These are phyloP conservation scores for Irpex lacteus DNA, from an alignment of 1,284 basidiomycete genomes.

Conservation along the genomic window DNA sequence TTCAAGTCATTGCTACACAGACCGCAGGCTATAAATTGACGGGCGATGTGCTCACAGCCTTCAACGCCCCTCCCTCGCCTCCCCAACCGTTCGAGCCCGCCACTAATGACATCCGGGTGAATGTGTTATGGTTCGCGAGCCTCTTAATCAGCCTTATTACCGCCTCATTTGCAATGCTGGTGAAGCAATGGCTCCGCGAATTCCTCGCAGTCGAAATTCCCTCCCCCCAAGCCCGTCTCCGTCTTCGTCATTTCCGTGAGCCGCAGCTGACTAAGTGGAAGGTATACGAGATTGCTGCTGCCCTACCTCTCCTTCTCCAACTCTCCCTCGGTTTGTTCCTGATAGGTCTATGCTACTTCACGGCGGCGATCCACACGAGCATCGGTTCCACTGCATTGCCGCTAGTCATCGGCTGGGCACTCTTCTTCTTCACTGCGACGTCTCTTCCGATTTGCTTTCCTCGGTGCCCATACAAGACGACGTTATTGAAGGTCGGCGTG, in stretches of 20 bases:
- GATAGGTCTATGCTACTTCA: conserved; percentile 6
- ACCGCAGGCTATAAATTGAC: neutral
- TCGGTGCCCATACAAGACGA: conserved; percentile 3
- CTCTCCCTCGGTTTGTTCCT: conserved; percentile 4
- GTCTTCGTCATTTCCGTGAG: neutral
- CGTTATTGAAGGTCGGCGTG: neutral
- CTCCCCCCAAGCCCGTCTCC: neutral
- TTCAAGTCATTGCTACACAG: neutral
- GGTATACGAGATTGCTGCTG: conserved; percentile 6
- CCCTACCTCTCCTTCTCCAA: conserved; percentile 2
- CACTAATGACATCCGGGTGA: neutral
- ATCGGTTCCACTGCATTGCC: neutral
- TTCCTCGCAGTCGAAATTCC: conserved; percentile 1
- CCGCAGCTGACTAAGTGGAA: neutral
- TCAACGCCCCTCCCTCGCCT: neutral
- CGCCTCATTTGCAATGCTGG: conserved; percentile 4
- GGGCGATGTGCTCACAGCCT: neutral
- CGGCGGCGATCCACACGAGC: neutral
- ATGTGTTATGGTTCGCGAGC: conserved; percentile 8
- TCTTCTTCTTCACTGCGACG: neutral
- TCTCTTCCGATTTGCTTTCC: neutral
- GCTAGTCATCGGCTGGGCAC: conserved; percentile 1
- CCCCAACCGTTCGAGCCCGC: neutral
- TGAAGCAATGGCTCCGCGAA: conserved; percentile 8
- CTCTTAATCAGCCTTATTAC: conserved; percentile 2